Evolutionary conservation across 306 rosid species (phyloP), one percentile per base, ranked within the genome.

Genomic region (barrel medic (Medicago truncatula)): DNA sequence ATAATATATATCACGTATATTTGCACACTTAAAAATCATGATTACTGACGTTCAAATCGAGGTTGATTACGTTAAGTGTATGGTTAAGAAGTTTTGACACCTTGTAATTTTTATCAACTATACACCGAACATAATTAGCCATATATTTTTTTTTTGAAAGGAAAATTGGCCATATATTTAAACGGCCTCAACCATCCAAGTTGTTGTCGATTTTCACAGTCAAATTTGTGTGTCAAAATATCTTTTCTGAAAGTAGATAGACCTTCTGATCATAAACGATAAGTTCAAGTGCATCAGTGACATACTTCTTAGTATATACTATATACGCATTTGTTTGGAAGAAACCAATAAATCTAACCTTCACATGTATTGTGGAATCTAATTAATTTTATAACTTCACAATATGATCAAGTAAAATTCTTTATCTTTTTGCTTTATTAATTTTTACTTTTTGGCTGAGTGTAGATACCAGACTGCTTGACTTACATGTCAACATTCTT

Each of bases 401-500:
- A 71, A 57, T 34, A 57, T 41, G 68, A 76, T 18, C n/a, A 47
- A 59, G 13, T 28, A 40, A 14, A 34, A 23, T 61, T 20, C 17
- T 20, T 62, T 14, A 40, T 76, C 14, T 9, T 56, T 41, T 9
- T 80, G 76, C 50, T 73, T 78, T 63, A 36, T 65, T 67, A 49
- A 58, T 65, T 60, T 71, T 46, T 23, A 20, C 59, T 7, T 57
- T 59, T 52, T 53, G 46, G 18, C 44, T 71, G 58, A 14, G 36
- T 82, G 89, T 49, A 93, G 98, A 88, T 91, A 76, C 97, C 98
- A 2, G 87, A 88, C 60, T 87, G 88, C 85, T 68, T 94, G 78
- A 83, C 98, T 18, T 84, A 87, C 87, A 78, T 87, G 91, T 91
- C 98, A 47, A 90, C 98, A 71, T 87, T 91, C 85, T 28, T 94